Base-by-base conservation (phyloP, 1,284 basidiomycete genomes). In the Ganoderma lingzhi region DNA sequence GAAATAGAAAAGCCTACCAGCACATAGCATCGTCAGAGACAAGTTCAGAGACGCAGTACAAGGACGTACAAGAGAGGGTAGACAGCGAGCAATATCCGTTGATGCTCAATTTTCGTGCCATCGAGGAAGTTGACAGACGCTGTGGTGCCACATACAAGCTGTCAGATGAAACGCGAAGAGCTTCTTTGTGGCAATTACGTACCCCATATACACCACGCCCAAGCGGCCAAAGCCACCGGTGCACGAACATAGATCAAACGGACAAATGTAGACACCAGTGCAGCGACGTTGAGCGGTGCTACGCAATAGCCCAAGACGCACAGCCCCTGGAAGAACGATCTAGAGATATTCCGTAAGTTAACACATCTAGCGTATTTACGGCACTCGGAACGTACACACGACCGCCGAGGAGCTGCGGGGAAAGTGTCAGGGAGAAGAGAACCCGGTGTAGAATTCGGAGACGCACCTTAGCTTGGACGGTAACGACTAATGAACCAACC, bases 151-250 rank as follows among this genome's bases (percentile, higher is more conserved):
- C 37, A 61, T 44, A 42, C n/a, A 32, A 17, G 23, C 23, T 66
- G 69, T 51, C 63, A 63, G 65, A 73, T 19, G n/a, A 63, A 71
- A 30, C 68, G 10, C 35, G 48, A 39, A 30, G 42, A 23, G 53
- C 59, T 15, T 42, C 55, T 63, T 58, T 5, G 32, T 6, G 53
- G 17, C n/a, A 42, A 35, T 32, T 17, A 83, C 87, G 75, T 77
- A 97, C 96, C 96, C 96, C 96, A 98, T 66, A 97, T 93, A 79
- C 92, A 95, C 96, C 96, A 98, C 45, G 86, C 95, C 92, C 95
- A 97, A 30, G 94, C 93, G 19, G 90, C 85, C 23, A 97, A 79
- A 51, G 95, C 92, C 44, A 98, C 82, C 3, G 96, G 96, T 37
- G 91, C 91, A 65, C 96, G 88, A 70, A 98, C 85, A 80, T 93